Evolutionary conservation across 169 alveolate genomes (phyloP).

Genomic region (Cryptosporidium viatorum): DNA sequence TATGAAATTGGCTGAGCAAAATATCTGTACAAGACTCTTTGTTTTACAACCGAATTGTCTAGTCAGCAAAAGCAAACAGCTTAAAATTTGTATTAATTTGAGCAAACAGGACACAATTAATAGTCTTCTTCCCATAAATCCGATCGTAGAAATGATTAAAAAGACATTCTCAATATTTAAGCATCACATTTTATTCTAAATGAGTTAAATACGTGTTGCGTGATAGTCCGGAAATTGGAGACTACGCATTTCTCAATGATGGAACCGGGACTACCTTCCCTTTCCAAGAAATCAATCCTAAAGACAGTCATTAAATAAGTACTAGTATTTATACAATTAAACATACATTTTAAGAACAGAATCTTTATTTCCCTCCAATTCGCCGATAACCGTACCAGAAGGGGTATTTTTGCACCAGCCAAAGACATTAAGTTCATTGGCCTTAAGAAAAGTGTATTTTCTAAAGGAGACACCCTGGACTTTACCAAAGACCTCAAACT

Average conservation of each 20-base stretch:
- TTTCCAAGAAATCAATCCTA: constrained; percentile 51
- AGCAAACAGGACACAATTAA: too few relatives aligned
- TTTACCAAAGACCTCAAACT: constrained; percentile 80
- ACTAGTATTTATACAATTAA: not conserved
- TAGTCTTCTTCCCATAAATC: not conserved
- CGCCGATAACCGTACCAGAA: constrained; percentile 80
- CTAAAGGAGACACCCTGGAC: constrained; percentile 84
- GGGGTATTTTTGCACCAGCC: constrained; percentile 81
- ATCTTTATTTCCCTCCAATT: constrained; percentile 77
- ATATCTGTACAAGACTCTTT: not conserved
- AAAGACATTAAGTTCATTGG: constrained; percentile 74
- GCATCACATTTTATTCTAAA: not conserved
- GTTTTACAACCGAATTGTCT: not conserved
- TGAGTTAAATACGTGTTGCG: constrained; percentile 1
- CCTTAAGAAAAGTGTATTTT: constrained; percentile 75
- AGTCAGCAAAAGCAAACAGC: not conserved
- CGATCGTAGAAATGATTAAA: too few relatives aligned
- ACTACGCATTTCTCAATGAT: constrained; percentile 34
- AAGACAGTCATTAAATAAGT: not conserved
- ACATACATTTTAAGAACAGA: constrained; percentile 36
- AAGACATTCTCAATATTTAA: not conserved
- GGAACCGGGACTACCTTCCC: constrained; percentile 63
- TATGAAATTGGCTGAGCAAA: too few relatives aligned
- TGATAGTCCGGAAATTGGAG: constrained; percentile 1
- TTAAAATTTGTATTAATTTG: not conserved